phyloP scores from a whole-genome alignment of 257 asterid species.

The Rhazya stricta region DNA sequence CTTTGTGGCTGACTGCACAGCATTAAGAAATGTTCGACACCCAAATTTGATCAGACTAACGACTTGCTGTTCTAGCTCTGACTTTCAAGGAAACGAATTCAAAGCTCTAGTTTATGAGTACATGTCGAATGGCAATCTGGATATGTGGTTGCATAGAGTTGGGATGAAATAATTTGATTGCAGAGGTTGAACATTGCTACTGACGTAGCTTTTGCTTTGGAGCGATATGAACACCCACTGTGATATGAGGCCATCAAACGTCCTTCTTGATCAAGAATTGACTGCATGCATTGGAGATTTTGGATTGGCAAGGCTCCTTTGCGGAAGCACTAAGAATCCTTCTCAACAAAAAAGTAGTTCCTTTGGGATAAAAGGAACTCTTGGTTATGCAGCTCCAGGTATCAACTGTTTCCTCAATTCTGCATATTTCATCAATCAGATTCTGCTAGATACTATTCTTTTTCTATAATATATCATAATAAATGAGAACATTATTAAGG shows the following conservation, averaged over 20 bases:
- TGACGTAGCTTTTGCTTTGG: conserved; percentile 26
- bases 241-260: conserved; percentile 37
- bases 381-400: conserved; percentile 35
- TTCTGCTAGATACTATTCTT: no score
- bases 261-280: conserved; percentile 25
- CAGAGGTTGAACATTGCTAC: conserved; percentile 24
- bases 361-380: conserved; percentile 23
- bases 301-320: conserved; percentile 19
- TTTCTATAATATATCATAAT: neutral
- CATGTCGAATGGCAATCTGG: conserved; percentile 26
- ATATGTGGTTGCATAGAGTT: conserved; percentile 20
- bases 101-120: conserved; percentile 28
- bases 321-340: neutral
- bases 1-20: conserved; percentile 29
- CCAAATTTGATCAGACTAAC: conserved; percentile 24
- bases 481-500: no score
- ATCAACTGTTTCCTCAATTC: neutral
- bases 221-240: no score
- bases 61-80: conserved; percentile 22
- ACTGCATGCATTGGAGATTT: conserved; percentile 24
- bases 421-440: no score
- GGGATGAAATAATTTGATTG: neutral
- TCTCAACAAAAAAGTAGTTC: conserved; percentile 13
- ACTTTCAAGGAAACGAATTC: conserved; percentile 24
- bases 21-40: conserved; percentile 26